A percentile compares a stretch with the other conserved stretches of the same genome.
Evolutionary conservation across 1,284 basidiomycete species (phyloP).

Genomic region (Cutaneotrichosporon sp.): DNA sequence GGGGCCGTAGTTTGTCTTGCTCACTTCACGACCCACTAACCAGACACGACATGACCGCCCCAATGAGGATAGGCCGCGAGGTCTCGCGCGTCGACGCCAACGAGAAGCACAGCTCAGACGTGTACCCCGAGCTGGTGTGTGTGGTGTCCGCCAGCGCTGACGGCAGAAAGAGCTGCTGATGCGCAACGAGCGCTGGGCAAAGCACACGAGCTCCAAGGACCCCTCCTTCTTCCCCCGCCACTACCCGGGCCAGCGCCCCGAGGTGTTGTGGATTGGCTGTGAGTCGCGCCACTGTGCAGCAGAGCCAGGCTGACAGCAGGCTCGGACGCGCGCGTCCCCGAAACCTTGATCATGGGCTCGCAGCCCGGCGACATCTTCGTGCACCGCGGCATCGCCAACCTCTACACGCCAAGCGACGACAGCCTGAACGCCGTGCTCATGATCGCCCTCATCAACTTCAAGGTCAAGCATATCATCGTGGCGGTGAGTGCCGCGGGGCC

Average conservation of each 20-base stretch:
- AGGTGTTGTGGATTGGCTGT: slow-evolving; percentile 53
- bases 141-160: not conserved
- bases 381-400: slow-evolving; percentile 50
- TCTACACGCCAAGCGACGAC: slow-evolving; percentile 49
- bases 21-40: not conserved
- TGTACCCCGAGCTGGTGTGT: slow-evolving; percentile 1
- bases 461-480: slow-evolving; percentile 52
- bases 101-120: not conserved
- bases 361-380: slow-evolving; percentile 51
- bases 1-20: not conserved
- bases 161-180: slow-evolving; percentile 25
- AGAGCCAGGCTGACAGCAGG: slow-evolving; percentile 29
- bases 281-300: slow-evolving; percentile 19
- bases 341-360: slow-evolving; percentile 50
- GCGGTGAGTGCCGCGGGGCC: slow-evolving; percentile 31
- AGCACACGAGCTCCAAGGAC: slow-evolving; percentile 15
- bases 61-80: not conserved
- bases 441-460: slow-evolving; percentile 52
- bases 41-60: not conserved
- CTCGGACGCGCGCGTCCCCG: slow-evolving; percentile 52
- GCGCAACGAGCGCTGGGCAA: slow-evolving; percentile 25
- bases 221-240: slow-evolving; percentile 47
- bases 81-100: not conserved
- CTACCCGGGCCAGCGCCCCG: slow-evolving; percentile 50
- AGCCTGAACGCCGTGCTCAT: slow-evolving; percentile 49